Base-by-base conservation (phyloP, 495 filamentous ascomycete species). In the Aspergillus conjunctus region DNA sequence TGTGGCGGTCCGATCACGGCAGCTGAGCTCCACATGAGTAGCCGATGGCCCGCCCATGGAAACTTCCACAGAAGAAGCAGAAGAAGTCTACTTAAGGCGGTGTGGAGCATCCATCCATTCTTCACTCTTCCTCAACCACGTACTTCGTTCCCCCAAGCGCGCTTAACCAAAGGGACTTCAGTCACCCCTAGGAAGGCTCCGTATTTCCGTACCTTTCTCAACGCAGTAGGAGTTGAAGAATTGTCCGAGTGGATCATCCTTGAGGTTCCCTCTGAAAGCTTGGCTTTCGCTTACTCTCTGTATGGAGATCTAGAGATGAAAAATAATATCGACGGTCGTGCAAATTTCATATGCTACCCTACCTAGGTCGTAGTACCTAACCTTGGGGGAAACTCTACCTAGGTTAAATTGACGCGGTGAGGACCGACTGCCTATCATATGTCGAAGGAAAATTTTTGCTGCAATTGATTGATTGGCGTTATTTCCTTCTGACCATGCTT, bases 1-100 rank as follows among this genome's bases (percentile, higher is more conserved):
- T 61, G 66, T 66, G 66, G 62, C 63, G 63, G 58, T 68, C 66
- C 66, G 66, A 68, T 68, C 60, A 68, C 66, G 66, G 66, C 62
- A 58, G 22, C 20, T 58, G 18, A 8, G 33, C 56, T 64, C 63
- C 60, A 63, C 66, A 31, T 12, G 37, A 63, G 60, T 46, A 64
- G 63, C 66, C 66, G 63, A 63, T 62, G 66, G 66, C 60, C 62
- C 66, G 63, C 63, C 59, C 66, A 66, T 68, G 63, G 66, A 68
- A 68, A 65, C 58, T 68, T 68, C 66, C 34, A 68, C 66, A 51
- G 63, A 61, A 54, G 45, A 65, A 4, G 10, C n/a, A 48, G 44
- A 48, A 48, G 22, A 15, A 33, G 51, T 34, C 17, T 46, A n/a
- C n/a, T n/a, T n/a, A 20, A 33, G 59, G 61, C 58, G 61, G 56